Evolutionary conservation across 495 filamentous ascomycete species (phyloP).

Genomic region (Lichina pygmaea): DNA sequence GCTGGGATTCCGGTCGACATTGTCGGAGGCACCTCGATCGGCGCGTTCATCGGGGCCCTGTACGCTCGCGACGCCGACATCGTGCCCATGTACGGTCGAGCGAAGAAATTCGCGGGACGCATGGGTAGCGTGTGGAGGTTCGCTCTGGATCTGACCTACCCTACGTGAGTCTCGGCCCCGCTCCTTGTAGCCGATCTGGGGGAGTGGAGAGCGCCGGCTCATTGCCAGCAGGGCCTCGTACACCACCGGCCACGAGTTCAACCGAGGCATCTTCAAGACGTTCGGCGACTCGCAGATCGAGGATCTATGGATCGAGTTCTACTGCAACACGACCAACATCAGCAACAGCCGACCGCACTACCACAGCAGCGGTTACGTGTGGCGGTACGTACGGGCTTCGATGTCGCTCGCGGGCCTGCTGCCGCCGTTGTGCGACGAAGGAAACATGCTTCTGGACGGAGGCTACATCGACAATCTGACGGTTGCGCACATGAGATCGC

Average conservation of each 20-base stretch:
- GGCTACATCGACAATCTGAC: constrained; percentile 96
- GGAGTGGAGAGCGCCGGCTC: background rate
- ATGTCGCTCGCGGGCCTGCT: constrained; percentile 88
- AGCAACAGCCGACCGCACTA: constrained; percentile 67
- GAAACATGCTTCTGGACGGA: constrained; percentile 83
- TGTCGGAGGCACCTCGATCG: constrained; percentile 87
- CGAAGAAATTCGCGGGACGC: constrained; percentile 87
- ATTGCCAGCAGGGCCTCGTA: constrained; percentile 31
- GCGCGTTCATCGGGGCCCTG: constrained; percentile 84
- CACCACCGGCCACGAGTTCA: constrained; percentile 96
- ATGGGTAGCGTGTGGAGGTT: constrained; percentile 98
- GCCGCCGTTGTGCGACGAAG: constrained; percentile 87
- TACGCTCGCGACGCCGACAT: constrained; percentile 94
- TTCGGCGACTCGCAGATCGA: constrained; percentile 93
- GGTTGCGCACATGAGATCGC: constrained; percentile 83
- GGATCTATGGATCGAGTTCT: constrained; percentile 96
- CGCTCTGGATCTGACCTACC: constrained; percentile 84
- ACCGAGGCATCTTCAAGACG: constrained; percentile 95
- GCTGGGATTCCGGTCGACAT: constrained; percentile 92
- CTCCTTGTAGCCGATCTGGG: too few relatives aligned
- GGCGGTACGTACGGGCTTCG: constrained; percentile 84
- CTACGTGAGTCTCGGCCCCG: constrained; percentile 22
- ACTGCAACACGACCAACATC: constrained; percentile 98
- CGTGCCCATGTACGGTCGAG: constrained; percentile 84
- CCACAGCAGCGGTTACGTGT: constrained; percentile 85